A percentile compares a stretch with the other conserved stretches of the same genome.
Conservation (phyloP, 805 yeast genomes). For the Candida boidinii region DNA sequence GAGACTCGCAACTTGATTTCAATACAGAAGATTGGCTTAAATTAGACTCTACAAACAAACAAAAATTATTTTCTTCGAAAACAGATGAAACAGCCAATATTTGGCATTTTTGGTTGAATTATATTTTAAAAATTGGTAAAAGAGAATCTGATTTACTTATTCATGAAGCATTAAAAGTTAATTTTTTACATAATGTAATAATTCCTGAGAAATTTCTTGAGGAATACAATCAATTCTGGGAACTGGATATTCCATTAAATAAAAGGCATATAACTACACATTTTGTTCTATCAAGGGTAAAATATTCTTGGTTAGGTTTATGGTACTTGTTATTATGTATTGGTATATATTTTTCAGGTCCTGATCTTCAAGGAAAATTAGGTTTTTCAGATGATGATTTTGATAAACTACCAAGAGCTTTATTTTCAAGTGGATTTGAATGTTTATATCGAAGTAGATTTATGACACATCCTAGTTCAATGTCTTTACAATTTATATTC, state of each 20-base stretch:
- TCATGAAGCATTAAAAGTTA: conserved; percentile 11
- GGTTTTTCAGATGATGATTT: conserved; percentile 16
- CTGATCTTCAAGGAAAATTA: conserved; percentile 11
- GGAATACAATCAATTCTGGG: conserved; percentile 41
- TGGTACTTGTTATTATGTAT: conserved; percentile 24
- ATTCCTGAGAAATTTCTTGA: conserved; percentile 53
- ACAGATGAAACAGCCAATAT: conserved; percentile 15
- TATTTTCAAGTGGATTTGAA: conserved; percentile 24
- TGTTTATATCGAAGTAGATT: conserved; percentile 24
- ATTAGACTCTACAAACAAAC: background rate
- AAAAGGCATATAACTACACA: conserved; percentile 19
- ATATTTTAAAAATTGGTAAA: conserved; percentile 10
- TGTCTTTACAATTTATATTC: conserved; percentile 18
- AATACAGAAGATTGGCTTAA: conserved; percentile 23
- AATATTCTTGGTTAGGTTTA: conserved; percentile 21
- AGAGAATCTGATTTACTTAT: conserved; percentile 14
- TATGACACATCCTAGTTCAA: conserved; percentile 21
- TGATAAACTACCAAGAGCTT: conserved; percentile 19
- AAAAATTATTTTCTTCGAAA: conserved; percentile 2
- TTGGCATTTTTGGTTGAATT: conserved; percentile 19
- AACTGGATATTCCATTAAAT: conserved; percentile 4
- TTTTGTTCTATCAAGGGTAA: conserved; percentile 16
- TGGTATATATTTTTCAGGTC: conserved; percentile 20
- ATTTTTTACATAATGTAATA: conserved; percentile 39
- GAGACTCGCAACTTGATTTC: conserved; percentile 16